phyloP scores from a whole-genome alignment of 169 alveolate genomes.

The Plasmodium billcollinsi region DNA sequence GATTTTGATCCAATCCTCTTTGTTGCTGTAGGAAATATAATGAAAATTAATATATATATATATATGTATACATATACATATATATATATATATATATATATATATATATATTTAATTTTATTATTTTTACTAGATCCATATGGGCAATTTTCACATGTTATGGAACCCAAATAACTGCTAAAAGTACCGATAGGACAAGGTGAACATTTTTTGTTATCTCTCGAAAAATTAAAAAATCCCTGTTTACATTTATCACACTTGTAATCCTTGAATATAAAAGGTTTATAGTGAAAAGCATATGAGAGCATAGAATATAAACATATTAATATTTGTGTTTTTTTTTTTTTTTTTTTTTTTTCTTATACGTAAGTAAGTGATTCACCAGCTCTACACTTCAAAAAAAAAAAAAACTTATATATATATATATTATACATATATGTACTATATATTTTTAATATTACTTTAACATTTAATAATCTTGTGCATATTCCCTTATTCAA shows the following conservation, averaged over 20 bases:
- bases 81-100: not conserved
- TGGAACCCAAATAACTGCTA: constrained; percentile 33
- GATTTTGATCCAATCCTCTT: constrained; percentile 37
- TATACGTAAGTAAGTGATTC: constrained; percentile 59
- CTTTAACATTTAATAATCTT: constrained; percentile 30
- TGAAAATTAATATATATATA: constrained; percentile 3
- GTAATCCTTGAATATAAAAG: constrained; percentile 16
- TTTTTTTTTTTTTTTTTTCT: constrained; percentile 9
- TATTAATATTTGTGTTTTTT: not conserved
- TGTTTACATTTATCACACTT: constrained; percentile 60
- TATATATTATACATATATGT: too few species aligned
- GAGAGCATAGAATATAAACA: not conserved
- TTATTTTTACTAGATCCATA: constrained; percentile 63
- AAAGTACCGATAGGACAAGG: constrained; percentile 72
- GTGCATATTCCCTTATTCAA: not conserved
- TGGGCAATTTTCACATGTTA: constrained; percentile 53
- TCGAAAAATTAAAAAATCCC: constrained; percentile 67
- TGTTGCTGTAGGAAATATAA: constrained; percentile 34
- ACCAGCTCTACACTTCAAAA: constrained; percentile 62
- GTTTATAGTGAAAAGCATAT: not conserved
- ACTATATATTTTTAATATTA: not conserved
- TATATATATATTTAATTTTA: not conserved
- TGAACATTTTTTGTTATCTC: constrained; percentile 49
- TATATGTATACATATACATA: not conserved
- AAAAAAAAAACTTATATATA: constrained; percentile 8